Evolutionary conservation across 345 rosid genomes (phyloP), one percentile per base, ranked within the genome.

Genomic region (Eucalyptus marginata): DNA sequence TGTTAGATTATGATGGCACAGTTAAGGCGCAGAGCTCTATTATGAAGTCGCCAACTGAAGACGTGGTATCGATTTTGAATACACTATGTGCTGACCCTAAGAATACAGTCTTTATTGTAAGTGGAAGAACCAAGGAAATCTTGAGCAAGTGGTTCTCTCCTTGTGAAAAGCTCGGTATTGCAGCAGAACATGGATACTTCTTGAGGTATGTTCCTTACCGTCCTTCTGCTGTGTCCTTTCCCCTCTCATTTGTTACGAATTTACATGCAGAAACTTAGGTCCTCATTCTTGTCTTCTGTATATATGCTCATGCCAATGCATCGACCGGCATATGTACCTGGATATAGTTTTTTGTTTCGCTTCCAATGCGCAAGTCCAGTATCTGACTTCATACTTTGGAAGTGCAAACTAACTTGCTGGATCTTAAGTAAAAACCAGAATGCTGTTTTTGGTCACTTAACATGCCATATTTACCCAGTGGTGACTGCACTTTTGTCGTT

Each of bases 1-100:
- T 93, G 88, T 88, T 93, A 90, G 94, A 93, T 88, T 93, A 93
- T 87, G 94, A 93, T 88, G 94, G 93, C 50, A 91, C 93, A 10
- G 86, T 91, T 80, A 90, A 89, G 91, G 88, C 93, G 4, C 93
- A 91, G 33, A 80, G 88, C 88, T 90, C 91, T 8, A 89, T 89
- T 51, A 52, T 49, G 66, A 91, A 87, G 62, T 87, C 90, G 8
- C 93, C 93, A 40, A 90, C 88, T 79, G 87, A 88, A 54, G 91
- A 89, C 17, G 94, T 90, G 24, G 87, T 93, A 52, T 87, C 88
- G 25, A 90, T 90, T 64, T 81, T 93, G 89, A 90, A 93, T 46
- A 58, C 80, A 20, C 90, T 93, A 43, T 90, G 92, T 83, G 89
- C 89, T 44, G 93, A 93, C 81, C 59, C 87, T 43, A 90, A 85